Evolutionary conservation across 164 flowering plant species (phyloP), one percentile per base, ranked within the genome.

Genomic region (Chimonanthus salicifolius): DNA sequence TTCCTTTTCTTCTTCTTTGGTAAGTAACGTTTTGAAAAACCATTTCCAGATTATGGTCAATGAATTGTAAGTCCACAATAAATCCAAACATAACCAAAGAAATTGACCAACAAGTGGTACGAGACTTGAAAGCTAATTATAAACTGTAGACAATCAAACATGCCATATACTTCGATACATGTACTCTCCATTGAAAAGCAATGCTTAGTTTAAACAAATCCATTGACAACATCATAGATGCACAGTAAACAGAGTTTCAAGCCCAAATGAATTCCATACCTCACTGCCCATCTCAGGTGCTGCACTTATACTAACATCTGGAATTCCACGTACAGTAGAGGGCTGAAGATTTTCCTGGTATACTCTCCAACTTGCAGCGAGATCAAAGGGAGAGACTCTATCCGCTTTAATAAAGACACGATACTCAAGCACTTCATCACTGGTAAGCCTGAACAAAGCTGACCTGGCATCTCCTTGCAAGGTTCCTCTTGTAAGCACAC

Each of bases 351-450:
- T 89, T 78, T 89, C 92, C 81, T 85, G 88, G 82, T 89, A 95
- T 68, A 94, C 92, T 79, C 99, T 85, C 99, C 99, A 95, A 86
- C 99, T 93, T 15, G 98, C 96, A 0, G 98, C 99, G 66, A 95
- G 97, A 79, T 93, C 98, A 80, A 95, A 95, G 3, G 99, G 99
- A 5, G 99, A 95, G 78, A 95, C 94, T 74, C 89, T 83, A 69
- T 87, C 96, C 0, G 98, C 97, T 45, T 90, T 86, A 63, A 95
- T 86, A 49, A 84, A 81, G 18, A 93, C 98, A 47, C 85, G 83
- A 65, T 84, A 90, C 82, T 95, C 99, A 15, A 95, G 78, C 75
- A 91, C 73, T 60, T 85, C 94, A 8, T 90, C 92, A 45, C 46
- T 62, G 64, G 69, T 83, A 46, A 85, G 68, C 85, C 72, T 86